These are phyloP conservation scores for Eucalyptus pauciflora DNA, from an alignment of 345 rosid genomes.

Conservation along the genomic window DNA sequence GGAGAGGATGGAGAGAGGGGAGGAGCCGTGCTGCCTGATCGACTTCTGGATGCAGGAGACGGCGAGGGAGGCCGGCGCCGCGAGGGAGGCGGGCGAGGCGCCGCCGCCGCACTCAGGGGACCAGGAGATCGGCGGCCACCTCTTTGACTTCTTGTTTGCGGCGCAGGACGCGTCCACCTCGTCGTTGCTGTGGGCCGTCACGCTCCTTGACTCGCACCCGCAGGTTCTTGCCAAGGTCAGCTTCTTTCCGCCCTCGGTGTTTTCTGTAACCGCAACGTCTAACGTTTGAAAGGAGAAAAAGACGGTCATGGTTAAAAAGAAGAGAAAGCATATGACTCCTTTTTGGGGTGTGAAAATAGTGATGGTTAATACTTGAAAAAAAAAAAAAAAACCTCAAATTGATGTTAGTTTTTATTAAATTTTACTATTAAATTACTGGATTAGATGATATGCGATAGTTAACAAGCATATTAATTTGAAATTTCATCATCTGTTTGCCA, in stretches of 20 bases:
- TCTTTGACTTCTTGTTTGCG: constrained; percentile 78
- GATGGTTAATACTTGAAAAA: too few relatives aligned
- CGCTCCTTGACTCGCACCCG: constrained; percentile 69
- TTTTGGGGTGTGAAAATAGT: background rate
- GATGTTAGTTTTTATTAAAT: too few relatives aligned
- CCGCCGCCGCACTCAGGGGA: constrained; percentile 34
- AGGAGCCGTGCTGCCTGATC: constrained; percentile 56
- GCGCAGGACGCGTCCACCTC: constrained; percentile 93
- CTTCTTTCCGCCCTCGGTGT: background rate
- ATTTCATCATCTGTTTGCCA: too few relatives aligned
- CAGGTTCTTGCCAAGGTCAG: constrained; percentile 23
- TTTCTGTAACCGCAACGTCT: background rate
- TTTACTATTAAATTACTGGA: too few relatives aligned
- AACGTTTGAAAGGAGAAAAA: background rate
- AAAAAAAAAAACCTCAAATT: too few relatives aligned
- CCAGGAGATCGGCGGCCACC: constrained; percentile 48
- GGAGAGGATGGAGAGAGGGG: constrained; percentile 28
- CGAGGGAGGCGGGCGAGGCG: constrained; percentile 7
- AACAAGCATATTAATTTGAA: too few relatives aligned
- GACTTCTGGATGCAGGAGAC: constrained; percentile 84
- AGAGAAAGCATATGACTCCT: background rate
- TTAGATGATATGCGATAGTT: too few relatives aligned
- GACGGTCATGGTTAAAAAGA: background rate
- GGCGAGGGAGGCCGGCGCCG: constrained; percentile 18
- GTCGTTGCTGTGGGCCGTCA: constrained; percentile 72